These are phyloP conservation scores for Rauvolfia tetraphylla DNA, from an alignment of 257 asterid genomes.

Conservation along the genomic window DNA sequence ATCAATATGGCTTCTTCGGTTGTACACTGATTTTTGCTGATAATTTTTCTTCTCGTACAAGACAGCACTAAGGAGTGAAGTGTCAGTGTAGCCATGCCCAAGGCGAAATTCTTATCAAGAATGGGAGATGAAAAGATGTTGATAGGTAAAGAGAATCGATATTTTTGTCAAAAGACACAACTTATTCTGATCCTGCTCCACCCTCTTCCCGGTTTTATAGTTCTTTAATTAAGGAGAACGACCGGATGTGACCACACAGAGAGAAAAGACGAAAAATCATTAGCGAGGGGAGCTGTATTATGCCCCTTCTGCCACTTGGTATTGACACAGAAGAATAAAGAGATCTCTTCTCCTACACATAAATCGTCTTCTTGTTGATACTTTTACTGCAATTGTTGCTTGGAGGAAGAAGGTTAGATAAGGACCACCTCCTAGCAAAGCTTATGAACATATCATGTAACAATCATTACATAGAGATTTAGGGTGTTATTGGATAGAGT, in stretches of 20 bases:
- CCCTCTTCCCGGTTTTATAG: constrained; percentile 9
- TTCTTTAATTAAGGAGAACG: constrained; percentile 27
- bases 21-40: constrained; percentile 1
- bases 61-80: constrained; percentile 1
- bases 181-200: constrained; percentile 31
- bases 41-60: constrained; percentile 15
- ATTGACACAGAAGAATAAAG: constrained; percentile 27
- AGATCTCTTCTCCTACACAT: constrained; percentile 38
- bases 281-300: constrained; percentile 3
- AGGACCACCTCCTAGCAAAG: constrained; percentile 25
- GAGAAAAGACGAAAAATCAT: neutral
- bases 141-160: constrained; percentile 37
- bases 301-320: constrained; percentile 4
- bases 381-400: constrained; percentile 22
- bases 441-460: constrained; percentile 30
- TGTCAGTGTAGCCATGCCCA: constrained; percentile 2
- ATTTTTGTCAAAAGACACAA: constrained; percentile 18
- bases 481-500: too few relatives aligned
- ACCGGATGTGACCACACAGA: constrained; percentile 42
- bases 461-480: constrained; percentile 28
- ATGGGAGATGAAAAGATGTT: neutral
- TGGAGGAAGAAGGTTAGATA: constrained; percentile 27
- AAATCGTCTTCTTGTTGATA: constrained; percentile 2
- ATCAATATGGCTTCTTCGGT: neutral
- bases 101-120: constrained; percentile 8